These are phyloP conservation scores for Neurospora hispaniola DNA, from an alignment of 495 filamentous ascomycete genomes.

Conservation along the genomic window DNA sequence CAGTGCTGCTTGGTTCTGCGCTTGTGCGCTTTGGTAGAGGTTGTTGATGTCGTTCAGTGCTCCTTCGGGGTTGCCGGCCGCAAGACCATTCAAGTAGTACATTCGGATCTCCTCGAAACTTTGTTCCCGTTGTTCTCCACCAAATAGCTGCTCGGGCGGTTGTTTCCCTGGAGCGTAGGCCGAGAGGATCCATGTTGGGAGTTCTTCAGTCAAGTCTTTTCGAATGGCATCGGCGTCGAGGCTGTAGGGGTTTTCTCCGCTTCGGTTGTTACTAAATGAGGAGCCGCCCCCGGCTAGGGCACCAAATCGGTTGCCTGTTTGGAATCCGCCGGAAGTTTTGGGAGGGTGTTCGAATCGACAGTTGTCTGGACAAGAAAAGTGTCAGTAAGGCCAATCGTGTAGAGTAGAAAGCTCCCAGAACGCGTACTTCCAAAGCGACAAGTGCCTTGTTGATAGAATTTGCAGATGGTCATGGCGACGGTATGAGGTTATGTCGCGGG, in stretches of 20 bases:
- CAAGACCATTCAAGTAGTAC: conserved; percentile 49
- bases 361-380: conserved; percentile 14
- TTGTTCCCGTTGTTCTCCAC: conserved; percentile 64
- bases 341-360: conserved; percentile 38
- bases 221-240: conserved; percentile 48
- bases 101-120: conserved; percentile 75
- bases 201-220: conserved; percentile 54
- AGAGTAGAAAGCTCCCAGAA: neutral
- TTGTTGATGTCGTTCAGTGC: conserved; percentile 54
- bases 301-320: conserved; percentile 25
- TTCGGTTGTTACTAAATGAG: neutral
- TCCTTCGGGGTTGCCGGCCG: conserved; percentile 49
- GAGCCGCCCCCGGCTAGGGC: conserved; percentile 13
- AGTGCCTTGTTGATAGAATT: conserved; percentile 58
- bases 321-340: conserved; percentile 11
- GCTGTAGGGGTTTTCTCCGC: conserved; percentile 13
- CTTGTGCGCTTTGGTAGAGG: conserved; percentile 47
- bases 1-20: conserved; percentile 57
- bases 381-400: neutral
- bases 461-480: conserved; percentile 51
- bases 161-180: conserved; percentile 63
- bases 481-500: neutral
- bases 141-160: conserved; percentile 69
- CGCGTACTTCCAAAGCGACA: conserved; percentile 60
- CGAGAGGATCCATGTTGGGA: conserved; percentile 75